Evolutionary conservation across 192 early-diverging fungal genomes (phyloP).

Genomic region (Podila clonocystis): DNA sequence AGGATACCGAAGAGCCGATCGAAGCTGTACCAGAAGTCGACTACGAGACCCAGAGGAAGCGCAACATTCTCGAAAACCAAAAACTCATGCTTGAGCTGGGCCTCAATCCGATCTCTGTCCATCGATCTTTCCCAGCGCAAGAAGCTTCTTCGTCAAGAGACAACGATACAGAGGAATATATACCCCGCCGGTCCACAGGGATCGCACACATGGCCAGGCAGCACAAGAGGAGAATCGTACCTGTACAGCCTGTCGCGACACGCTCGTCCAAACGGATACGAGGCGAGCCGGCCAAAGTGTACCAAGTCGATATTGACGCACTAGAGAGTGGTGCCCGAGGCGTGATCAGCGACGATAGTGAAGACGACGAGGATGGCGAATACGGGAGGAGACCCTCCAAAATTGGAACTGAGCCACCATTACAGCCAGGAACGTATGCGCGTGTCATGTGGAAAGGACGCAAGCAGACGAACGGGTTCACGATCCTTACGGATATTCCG

Average conservation of each 20-base stretch:
- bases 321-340: conserved; percentile 23
- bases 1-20: background rate
- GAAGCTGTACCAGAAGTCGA: conserved; percentile 19
- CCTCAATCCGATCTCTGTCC: conserved; percentile 13
- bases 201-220: background rate
- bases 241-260: conserved; percentile 1
- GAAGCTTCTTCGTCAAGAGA: background rate
- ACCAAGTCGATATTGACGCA: conserved; percentile 24
- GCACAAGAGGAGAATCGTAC: background rate
- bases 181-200: background rate
- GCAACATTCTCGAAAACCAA: conserved; percentile 56
- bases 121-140: background rate
- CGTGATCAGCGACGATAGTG: background rate
- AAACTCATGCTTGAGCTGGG: conserved; percentile 53
- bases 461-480: conserved; percentile 37
- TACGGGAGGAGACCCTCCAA: background rate
- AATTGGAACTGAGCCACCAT: conserved; percentile 8
- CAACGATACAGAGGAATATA: conserved; percentile 10
- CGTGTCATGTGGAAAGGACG: conserved; percentile 27
- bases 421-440: conserved; percentile 12
- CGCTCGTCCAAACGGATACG: conserved; percentile 45
- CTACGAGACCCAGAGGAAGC: conserved; percentile 55
- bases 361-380: background rate
- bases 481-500: conserved; percentile 24
- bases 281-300: conserved; percentile 19